Conservation (phyloP, 768 basidiomycete genomes). For the Multifurca ochricompacta region DNA sequence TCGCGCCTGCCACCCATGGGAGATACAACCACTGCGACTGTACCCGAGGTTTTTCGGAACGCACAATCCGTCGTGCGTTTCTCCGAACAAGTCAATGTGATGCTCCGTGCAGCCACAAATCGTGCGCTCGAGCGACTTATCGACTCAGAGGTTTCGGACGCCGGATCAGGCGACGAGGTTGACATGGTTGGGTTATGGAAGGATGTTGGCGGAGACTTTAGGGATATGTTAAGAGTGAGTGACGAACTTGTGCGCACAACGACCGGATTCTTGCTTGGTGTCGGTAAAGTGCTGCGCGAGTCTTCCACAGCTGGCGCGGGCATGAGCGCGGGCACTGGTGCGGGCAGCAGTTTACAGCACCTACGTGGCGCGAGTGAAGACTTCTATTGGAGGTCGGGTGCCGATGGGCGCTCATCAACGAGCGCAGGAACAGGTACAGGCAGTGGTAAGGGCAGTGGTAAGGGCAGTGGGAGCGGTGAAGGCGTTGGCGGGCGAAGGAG, state of each 20-base stretch:
- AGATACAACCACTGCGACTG: conserved; percentile 32
- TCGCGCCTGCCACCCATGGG: conserved; percentile 44
- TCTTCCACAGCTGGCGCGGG: conserved; percentile 26
- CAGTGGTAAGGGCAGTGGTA: conserved; percentile 33
- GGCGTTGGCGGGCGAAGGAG: conserved; percentile 39
- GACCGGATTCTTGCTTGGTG: conserved; percentile 68
- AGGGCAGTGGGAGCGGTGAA: conserved; percentile 44
- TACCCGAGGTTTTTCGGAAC: conserved; percentile 49
- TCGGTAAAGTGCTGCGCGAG: conserved; percentile 64
- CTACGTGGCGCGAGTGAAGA: conserved; percentile 48
- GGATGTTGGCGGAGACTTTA: conserved; percentile 59
- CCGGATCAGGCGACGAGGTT: conserved; percentile 25
- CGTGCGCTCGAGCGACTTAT: conserved; percentile 67
- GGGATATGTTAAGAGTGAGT: conserved; percentile 62
- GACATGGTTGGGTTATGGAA: conserved; percentile 57
- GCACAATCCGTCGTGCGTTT: conserved; percentile 58
- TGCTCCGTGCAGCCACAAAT: conserved; percentile 48
- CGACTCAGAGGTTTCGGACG: conserved; percentile 61
- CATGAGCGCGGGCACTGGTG: neutral
- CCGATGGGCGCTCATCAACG: conserved; percentile 26
- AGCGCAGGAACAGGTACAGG: conserved; percentile 17
- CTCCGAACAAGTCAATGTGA: conserved; percentile 58
- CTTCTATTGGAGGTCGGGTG: conserved; percentile 28
- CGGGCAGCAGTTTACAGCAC: conserved; percentile 34
- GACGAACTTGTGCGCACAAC: conserved; percentile 74